Conservation (phyloP, 805 yeast species). For the Zygosaccharomyces pseudorouxii region DNA sequence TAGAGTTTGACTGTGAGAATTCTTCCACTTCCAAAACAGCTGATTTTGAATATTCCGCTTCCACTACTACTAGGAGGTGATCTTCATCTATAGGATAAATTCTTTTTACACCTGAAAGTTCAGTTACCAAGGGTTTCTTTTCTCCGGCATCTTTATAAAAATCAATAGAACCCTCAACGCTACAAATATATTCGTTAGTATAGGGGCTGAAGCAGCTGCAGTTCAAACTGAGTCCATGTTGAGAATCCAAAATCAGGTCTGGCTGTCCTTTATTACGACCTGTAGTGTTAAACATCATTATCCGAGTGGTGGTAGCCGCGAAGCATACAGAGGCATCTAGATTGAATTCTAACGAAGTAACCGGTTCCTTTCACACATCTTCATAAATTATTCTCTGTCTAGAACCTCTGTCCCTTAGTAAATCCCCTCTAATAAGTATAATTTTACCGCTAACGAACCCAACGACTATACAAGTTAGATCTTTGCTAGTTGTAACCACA, state of each 20-base stretch:
- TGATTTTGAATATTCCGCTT: conserved; percentile 37
- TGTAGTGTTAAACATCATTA: conserved; percentile 67
- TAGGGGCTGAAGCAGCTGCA: conserved; percentile 40
- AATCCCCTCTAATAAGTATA: conserved; percentile 78
- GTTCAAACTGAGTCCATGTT: conserved; percentile 43
- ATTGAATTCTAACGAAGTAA: conserved; percentile 67
- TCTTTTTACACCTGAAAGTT: conserved; percentile 48
- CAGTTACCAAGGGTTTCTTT: conserved; percentile 51
- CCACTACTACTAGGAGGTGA: conserved; percentile 57
- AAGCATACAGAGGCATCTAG: conserved; percentile 50
- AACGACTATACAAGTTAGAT: conserved; percentile 26
- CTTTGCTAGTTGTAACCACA: conserved; percentile 23
- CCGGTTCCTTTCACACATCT: conserved; percentile 57
- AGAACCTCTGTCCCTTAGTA: conserved; percentile 83
- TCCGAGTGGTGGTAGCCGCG: conserved; percentile 69
- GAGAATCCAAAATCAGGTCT: conserved; percentile 41
- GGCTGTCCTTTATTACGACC: conserved; percentile 75
- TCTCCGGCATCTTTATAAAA: conserved; percentile 56
- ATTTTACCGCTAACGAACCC: conserved; percentile 60
- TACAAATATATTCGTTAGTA: conserved; percentile 56
- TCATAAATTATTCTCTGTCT: conserved; percentile 78
- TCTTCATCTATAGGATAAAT: conserved; percentile 44
- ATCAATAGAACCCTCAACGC: conserved; percentile 56
- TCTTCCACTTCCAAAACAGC: conserved; percentile 32
- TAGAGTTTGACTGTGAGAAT: conserved; percentile 36